Evolutionary conservation across 2,329 filamentous ascomycete genomes (phyloP), one percentile per base, ranked within the genome.

Genomic region (Proliferodiscus dingleyae): DNA sequence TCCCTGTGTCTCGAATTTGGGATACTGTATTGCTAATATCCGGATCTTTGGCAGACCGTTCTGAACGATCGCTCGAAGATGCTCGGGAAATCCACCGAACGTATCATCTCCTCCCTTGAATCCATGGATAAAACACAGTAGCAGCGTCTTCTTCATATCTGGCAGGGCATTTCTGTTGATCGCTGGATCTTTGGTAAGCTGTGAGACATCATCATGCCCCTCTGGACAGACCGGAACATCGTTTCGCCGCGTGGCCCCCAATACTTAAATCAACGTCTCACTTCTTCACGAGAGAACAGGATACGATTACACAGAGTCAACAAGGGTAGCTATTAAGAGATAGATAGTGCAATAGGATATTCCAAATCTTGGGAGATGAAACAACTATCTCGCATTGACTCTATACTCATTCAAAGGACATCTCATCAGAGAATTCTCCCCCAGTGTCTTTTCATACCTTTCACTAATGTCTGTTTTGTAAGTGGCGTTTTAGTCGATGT

Each of bases 91-190:
- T 42, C 74, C 70, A 41, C 81, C 81, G 66, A 93, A 93, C 46
- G 87, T 93, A 63, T 83, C 73, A 57, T 90, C 86, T 64, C 77
- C 83, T 59, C 87, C 87, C 76, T 93, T 89, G 78, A 94, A 94
- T 63, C 88, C 88, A 66, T 94, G 88, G 50, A 93, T 87, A 66
- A 93, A 93, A 62, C 85, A 87, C 49, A 94, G 70, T 30, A 94
- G 68, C 29, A 94, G 68, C 47, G 86, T 93, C 70, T 87, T 89
- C 72, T 84, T 86, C 78, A 83, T 83, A 49, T 67, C 78, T 60
- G 22, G 19, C 47, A 24, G n/a, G 23, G 38, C 46, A 45, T 45
- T 15, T 32, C 29, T 32, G 29, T 32, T 15, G 24, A 26, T 26
- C n/a, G 29, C 15, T 5, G n/a, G n/a, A 32, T 7, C 29, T 32